phyloP scores from a whole-genome alignment of 768 basidiomycete genomes.

The Chiua virens region DNA sequence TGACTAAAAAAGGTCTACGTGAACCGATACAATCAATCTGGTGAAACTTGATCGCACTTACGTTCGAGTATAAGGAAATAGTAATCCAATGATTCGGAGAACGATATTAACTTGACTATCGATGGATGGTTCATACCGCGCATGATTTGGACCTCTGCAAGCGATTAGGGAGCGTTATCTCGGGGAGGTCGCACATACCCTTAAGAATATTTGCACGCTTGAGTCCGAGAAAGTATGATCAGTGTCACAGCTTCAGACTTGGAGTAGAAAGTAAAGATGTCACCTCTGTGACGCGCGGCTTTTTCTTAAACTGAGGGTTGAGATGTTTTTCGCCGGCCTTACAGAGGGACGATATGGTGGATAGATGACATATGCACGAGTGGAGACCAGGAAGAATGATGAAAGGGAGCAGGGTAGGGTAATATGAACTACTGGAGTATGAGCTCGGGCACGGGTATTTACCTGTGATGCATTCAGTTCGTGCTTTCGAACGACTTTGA shows the following conservation, averaged over 20 bases:
- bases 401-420: conserved; percentile 10
- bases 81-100: conserved; percentile 89
- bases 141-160: conserved; percentile 97
- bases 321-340: conserved; percentile 93
- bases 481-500: conserved; percentile 93
- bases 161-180: not conserved
- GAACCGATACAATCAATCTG: conserved; percentile 4
- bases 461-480: conserved; percentile 92
- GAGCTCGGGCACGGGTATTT: conserved; percentile 36
- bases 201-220: conserved; percentile 98
- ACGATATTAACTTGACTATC: conserved; percentile 88
- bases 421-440: conserved; percentile 29
- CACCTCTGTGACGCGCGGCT: conserved; percentile 98
- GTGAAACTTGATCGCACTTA: conserved; percentile 45
- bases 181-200: conserved; percentile 42
- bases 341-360: conserved; percentile 29
- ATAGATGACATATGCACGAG: conserved; percentile 11
- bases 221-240: conserved; percentile 13
- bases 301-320: conserved; percentile 93
- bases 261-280: conserved; percentile 22
- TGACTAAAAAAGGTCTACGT: conserved; percentile 50
- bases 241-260: conserved; percentile 16
- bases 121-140: conserved; percentile 89
- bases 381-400: conserved; percentile 21
- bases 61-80: conserved; percentile 94